Conservation (phyloP, 768 basidiomycete genomes). For the Cystofilobasidium macerans region DNA sequence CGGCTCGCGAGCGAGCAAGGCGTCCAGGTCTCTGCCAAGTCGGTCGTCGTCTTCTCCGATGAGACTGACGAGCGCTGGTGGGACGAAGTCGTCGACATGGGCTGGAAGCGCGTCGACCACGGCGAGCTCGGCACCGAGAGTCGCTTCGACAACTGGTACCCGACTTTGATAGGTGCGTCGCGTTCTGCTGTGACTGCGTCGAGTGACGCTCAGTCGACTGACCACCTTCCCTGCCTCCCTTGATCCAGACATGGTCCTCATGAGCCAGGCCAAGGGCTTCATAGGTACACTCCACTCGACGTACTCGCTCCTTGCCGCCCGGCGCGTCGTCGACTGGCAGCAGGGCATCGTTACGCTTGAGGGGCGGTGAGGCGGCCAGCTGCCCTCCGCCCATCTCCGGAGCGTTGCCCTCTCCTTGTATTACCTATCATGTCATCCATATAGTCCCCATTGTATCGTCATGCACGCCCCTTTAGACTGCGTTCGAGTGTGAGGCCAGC, state of each 20-base stretch:
- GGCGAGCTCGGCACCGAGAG: not conserved
- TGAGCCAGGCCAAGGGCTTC: not conserved
- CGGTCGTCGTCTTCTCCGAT: not conserved
- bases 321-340: not conserved
- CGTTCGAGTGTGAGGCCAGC: too few species aligned
- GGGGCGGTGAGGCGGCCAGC: not conserved
- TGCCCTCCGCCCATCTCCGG: too few species aligned
- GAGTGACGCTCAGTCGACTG: too few species aligned
- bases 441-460: too few species aligned
- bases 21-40: not conserved
- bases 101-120: conserved; percentile 6
- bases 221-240: too few species aligned
- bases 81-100: not conserved
- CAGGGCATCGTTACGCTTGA: not conserved
- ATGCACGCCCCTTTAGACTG: too few species aligned
- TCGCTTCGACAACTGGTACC: not conserved
- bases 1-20: not conserved
- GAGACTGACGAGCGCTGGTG: conserved; percentile 12
- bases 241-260: conserved; percentile 19
- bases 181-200: too few species aligned
- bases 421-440: too few species aligned
- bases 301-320: conserved; percentile 18
- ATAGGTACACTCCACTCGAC: not conserved
- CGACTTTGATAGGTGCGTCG: not conserved
- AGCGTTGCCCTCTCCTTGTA: too few species aligned